A percentile compares a stretch with the other conserved stretches of the same genome.
These are phyloP conservation scores for Citeromyces hawaiiensis DNA, from an alignment of 1,139 yeast genomes.

Conservation along the genomic window DNA sequence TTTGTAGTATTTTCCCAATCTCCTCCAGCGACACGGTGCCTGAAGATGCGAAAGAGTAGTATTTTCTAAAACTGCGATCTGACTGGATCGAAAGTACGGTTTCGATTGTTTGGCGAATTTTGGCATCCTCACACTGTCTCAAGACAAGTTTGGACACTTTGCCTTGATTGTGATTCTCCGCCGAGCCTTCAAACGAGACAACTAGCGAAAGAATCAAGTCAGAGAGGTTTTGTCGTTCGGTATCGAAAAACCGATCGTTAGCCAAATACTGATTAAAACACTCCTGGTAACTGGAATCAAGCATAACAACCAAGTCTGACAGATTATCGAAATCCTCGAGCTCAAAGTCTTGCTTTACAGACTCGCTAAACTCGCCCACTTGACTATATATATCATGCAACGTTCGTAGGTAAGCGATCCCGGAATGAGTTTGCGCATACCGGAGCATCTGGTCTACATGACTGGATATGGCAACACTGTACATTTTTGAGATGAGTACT, in stretches of 20 bases:
- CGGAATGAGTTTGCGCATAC: neutral
- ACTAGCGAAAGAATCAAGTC: conserved; percentile 40
- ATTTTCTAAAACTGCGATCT: neutral
- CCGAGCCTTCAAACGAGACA: conserved; percentile 28
- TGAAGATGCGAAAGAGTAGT: neutral
- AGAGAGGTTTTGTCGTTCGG: conserved; percentile 62
- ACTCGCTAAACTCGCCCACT: conserved; percentile 51
- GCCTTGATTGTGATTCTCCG: conserved; percentile 9
- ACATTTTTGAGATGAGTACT: conserved; percentile 30
- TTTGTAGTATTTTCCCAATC: conserved; percentile 54
- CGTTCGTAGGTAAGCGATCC: conserved; percentile 50
- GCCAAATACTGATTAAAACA: conserved; percentile 59
- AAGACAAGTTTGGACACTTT: conserved; percentile 11
- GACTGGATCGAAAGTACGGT: neutral
- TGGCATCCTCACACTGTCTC: conserved; percentile 7
- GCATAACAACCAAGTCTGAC: conserved; percentile 34
- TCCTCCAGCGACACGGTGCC: conserved; percentile 20
- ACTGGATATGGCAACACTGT: neutral
- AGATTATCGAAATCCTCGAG: conserved; percentile 27
- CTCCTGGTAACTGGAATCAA: conserved; percentile 65
- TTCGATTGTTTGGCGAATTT: neutral
- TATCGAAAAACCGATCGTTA: conserved; percentile 55
- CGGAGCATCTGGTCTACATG: neutral
- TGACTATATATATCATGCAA: conserved; percentile 53
- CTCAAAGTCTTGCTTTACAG: conserved; percentile 43